Base-by-base conservation (phyloP, 2,329 filamentous ascomycete species). In the Exophiala aquamarina region DNA sequence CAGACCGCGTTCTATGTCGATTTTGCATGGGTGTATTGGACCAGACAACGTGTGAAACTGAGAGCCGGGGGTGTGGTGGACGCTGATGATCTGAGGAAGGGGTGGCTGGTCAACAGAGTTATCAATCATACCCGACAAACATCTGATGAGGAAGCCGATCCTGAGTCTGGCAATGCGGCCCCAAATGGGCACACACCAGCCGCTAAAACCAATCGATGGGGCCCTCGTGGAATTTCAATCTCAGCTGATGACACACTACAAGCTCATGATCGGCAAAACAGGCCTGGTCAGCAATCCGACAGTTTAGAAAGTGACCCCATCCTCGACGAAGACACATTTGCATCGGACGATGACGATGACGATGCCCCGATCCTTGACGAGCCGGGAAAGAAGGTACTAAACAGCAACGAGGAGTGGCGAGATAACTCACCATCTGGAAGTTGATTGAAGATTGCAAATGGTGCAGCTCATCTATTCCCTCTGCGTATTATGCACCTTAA, bases 21-120 rank as follows among this genome's bases (percentile, higher is more conserved):
- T 69, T 97, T 97, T 65, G 90, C 89, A 28, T 96, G 91, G 90
- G 90, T 97, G 1, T 97, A 97, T 75, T 96, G 88, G 73, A 87
- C 86, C 9, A 81, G 92, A 55, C 92, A 96, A 72, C 82, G 91
- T 47, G 90, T 97, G 63, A 96, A 96, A 83, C 83, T 97, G 13
- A 81, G 92, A 52, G 84, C 82, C 57, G 92, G 92, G 35, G 89
- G 89, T 5, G 77, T 96, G 14, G 89, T 97, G 11, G 92, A 97
- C 63, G 85, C 86, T 3, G 91, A 96, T 56, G 92, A 97, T 64
- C 75, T 95, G 63, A 79, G 84, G 55, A 84, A 88, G 46, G 88
- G 90, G 54, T 96, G 90, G 84, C 74, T 97, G 20, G 80, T 96
- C 8, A 81, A 81, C 56, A 81, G 84, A 41, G 83, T 95, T 55